Evolutionary conservation across 768 basidiomycete genomes (phyloP).

Genomic region (Lanmaoa pseudosensibilis): DNA sequence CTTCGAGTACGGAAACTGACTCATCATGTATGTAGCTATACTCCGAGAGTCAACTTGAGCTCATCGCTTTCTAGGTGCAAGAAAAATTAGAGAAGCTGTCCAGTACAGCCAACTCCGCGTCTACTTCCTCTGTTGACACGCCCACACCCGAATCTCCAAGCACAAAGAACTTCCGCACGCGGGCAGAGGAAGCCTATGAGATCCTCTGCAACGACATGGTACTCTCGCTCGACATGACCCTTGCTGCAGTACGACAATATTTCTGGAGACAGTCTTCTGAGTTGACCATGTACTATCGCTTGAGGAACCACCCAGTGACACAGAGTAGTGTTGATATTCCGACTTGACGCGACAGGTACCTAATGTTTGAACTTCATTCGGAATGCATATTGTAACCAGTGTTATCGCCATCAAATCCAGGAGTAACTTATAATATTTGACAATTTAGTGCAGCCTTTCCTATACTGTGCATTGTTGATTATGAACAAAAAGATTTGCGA

Average conservation of each 20-base stretch:
- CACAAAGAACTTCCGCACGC: conserved; percentile 22
- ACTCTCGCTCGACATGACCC: conserved; percentile 82
- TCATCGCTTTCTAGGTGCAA: conserved; percentile 56
- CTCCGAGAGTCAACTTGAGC: background rate
- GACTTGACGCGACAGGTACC: background rate
- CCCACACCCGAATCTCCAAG: conserved; percentile 35
- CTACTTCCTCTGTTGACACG: conserved; percentile 38
- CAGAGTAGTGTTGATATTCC: conserved; percentile 4
- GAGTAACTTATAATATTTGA: conserved; percentile 27
- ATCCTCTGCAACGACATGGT: conserved; percentile 85
- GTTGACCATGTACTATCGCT: conserved; percentile 74
- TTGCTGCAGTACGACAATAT: conserved; percentile 88
- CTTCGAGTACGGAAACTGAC: conserved; percentile 84
- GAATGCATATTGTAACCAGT: background rate
- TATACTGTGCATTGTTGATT: background rate
- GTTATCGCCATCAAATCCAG: background rate
- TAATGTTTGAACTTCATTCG: background rate
- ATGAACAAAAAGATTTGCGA: background rate
- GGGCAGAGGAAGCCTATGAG: conserved; percentile 76
- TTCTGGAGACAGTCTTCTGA: conserved; percentile 80
- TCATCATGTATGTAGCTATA: conserved; percentile 59
- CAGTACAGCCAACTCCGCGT: conserved; percentile 31
- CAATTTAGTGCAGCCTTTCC: conserved; percentile 1
- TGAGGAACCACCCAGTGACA: conserved; percentile 30
- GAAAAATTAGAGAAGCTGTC: conserved; percentile 74